Evolutionary conservation across 2,329 filamentous ascomycete species (phyloP), one percentile per base, ranked within the genome.

Genomic region (Botrytis deweyae): DNA sequence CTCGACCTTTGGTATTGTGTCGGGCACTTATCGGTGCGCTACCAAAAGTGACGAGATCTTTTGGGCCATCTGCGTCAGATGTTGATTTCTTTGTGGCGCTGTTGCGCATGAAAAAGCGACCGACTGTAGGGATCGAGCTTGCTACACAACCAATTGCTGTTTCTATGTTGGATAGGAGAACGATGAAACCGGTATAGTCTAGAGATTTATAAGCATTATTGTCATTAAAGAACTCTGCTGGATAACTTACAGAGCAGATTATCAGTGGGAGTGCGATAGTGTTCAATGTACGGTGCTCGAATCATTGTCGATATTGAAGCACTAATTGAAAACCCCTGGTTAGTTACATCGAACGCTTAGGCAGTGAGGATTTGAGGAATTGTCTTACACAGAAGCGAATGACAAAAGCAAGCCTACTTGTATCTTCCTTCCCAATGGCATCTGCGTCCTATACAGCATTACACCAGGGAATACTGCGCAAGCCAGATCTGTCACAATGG

Each of bases 401-500:
- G 78, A 79, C 52, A 69, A 42, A 25, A 81, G 73, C 36, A 80
- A 46, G n/a, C 76, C 76, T 49, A 79, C 77, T 14, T 73, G 74
- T 8, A 80, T 52, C 70, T 80, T 80, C 5, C 76, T 71, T 29
- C 42, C 63, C 36, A 72, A 22, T 36, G 79, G 78, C 79, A 82
- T 81, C 71, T 82, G 80, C 10, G 80, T 80, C 3, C 77, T 78
- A 78, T 80, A 82, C 7, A 83, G 74, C 25, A 83, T 78, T 5
- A 82, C 67, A 3, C 78, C 81, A 0, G 81, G 81, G 10, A 83
- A 75, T 1, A 82, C 74, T 0, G 80, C 79, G 14, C 79, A 79
- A 14, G 79, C 80, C 67, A 81, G 20, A 67, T 82, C 81, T n/a
- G 81, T 83, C 3, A 79, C 73, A 42, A 83, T 81, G 10, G 81